phyloP scores from a whole-genome alignment of 257 asterid genomes.

The Cinchona pubescens region DNA sequence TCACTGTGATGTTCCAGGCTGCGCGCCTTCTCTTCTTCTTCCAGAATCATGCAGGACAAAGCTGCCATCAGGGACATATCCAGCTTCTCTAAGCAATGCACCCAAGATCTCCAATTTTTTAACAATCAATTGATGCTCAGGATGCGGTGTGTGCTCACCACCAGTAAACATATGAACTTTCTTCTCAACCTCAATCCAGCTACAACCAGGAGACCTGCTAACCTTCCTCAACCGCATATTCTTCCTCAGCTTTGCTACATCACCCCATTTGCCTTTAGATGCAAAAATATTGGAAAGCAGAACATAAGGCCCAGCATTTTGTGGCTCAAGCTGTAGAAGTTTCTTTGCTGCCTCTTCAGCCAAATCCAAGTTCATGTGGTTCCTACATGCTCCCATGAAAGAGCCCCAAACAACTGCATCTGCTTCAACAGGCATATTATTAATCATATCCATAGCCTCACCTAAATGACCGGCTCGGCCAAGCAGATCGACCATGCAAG shows the following conservation, averaged over 20 bases:
- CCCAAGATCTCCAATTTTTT: slow-evolving; percentile 52
- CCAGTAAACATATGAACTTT: slow-evolving; percentile 64
- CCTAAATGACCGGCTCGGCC: slow-evolving; percentile 64
- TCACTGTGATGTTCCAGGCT: slow-evolving; percentile 54
- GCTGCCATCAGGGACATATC: slow-evolving; percentile 54
- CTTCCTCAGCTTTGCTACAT: slow-evolving; percentile 57
- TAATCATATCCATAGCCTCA: slow-evolving; percentile 58
- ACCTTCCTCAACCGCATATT: slow-evolving; percentile 51
- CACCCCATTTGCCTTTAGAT: slow-evolving; percentile 57
- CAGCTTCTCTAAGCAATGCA: slow-evolving; percentile 51
- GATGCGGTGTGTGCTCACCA: slow-evolving; percentile 49
- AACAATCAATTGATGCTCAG: slow-evolving; percentile 39
- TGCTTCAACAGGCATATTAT: slow-evolving; percentile 55
- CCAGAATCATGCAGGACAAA: slow-evolving; percentile 55
- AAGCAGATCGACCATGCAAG: slow-evolving; percentile 76
- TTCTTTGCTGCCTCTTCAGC: slow-evolving; percentile 70
- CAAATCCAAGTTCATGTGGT: slow-evolving; percentile 53
- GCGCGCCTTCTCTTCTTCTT: slow-evolving; percentile 55
- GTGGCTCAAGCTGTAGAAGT: slow-evolving; percentile 61
- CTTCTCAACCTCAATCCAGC: slow-evolving; percentile 79
- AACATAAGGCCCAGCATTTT: slow-evolving; percentile 58
- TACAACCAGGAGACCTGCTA: slow-evolving; percentile 66
- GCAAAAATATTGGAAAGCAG: slow-evolving; percentile 71
- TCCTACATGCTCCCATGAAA: slow-evolving; percentile 70
- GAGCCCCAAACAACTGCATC: slow-evolving; percentile 79